phyloP scores from a whole-genome alignment of 371 early-diverging fungal genomes.

The Mucor piriformis region DNA sequence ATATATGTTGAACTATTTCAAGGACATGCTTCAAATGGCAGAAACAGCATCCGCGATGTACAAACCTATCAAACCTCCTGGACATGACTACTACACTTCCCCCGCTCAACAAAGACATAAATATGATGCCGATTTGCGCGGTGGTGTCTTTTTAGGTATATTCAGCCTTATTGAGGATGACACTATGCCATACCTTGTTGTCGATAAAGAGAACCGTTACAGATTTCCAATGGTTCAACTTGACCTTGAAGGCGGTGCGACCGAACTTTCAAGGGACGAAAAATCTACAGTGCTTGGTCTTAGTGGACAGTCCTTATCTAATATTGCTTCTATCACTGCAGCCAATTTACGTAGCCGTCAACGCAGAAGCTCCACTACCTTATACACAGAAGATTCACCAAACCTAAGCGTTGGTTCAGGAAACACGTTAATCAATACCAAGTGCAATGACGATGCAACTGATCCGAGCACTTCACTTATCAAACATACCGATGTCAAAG shows the following conservation, averaged over 20 bases:
- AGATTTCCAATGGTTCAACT: conserved; percentile 42
- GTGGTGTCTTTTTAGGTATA: conserved; percentile 36
- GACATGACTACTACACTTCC: conserved; percentile 1
- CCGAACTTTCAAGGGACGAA: conserved; percentile 21
- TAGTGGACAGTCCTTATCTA: conserved; percentile 26
- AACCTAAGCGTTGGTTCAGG: not conserved
- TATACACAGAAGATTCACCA: not conserved
- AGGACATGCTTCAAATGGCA: conserved; percentile 39
- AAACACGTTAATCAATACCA: not conserved
- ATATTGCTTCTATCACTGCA: conserved; percentile 2
- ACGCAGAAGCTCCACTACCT: not conserved
- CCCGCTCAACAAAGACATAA: not conserved
- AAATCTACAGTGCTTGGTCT: conserved; percentile 24
- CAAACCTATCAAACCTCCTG: not conserved
- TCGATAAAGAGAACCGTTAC: conserved; percentile 32
- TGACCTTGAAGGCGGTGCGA: conserved; percentile 7
- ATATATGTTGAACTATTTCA: conserved; percentile 36
- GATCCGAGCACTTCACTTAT: not conserved
- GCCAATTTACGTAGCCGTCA: not conserved
- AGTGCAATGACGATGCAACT: not conserved
- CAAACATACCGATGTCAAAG: not conserved
- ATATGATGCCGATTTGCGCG: not conserved
- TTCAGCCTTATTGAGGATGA: conserved; percentile 37
- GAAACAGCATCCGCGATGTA: conserved; percentile 15
- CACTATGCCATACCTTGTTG: conserved; percentile 25